A percentile compares a stretch with the other conserved stretches of the same genome.
Conservation (phyloP, 2,329 filamentous ascomycete species). For the Microcera coccophila region DNA sequence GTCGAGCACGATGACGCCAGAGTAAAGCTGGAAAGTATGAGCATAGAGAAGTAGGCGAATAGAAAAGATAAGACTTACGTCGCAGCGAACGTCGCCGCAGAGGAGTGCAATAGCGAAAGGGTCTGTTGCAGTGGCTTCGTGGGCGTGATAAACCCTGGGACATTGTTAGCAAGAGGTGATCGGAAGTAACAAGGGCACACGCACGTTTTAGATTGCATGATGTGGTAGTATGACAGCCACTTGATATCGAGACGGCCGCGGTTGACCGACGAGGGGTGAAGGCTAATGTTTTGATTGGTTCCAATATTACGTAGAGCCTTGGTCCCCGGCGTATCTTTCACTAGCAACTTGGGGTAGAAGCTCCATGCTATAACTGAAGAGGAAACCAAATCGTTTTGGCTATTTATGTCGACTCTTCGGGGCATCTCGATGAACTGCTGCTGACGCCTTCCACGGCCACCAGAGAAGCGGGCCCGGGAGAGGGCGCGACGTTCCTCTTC, state of each 20-base stretch:
- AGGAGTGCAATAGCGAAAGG: constrained; percentile 79
- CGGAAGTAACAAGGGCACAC: constrained; percentile 21
- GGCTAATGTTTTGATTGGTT: constrained; percentile 84
- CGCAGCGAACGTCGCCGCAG: constrained; percentile 84
- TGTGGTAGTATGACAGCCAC: constrained; percentile 94
- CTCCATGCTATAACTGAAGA: constrained; percentile 85
- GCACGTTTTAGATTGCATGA: constrained; percentile 86
- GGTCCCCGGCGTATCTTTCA: constrained; percentile 62
- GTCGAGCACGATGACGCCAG: constrained; percentile 82
- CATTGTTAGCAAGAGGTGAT: not conserved
- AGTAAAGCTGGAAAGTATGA: constrained; percentile 62
- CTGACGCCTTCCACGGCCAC: constrained; percentile 53
- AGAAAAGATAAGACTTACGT: constrained; percentile 48
- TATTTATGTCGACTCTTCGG: constrained; percentile 67
- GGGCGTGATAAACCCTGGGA: constrained; percentile 76
- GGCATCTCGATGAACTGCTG: constrained; percentile 81
- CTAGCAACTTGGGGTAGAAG: constrained; percentile 90
- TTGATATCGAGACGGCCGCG: constrained; percentile 63
- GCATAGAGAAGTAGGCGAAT: not conserved
- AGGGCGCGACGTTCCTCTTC: constrained; percentile 67
- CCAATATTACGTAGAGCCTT: constrained; percentile 88
- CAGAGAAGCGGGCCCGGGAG: constrained; percentile 60
- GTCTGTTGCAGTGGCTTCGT: constrained; percentile 78
- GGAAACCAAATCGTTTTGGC: constrained; percentile 73
- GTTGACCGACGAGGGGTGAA: constrained; percentile 89